A percentile compares a stretch with the other conserved stretches of the same genome.
phyloP scores from a whole-genome alignment of 2,329 filamentous ascomycete genomes.

The Westerdykella aurantiaca region DNA sequence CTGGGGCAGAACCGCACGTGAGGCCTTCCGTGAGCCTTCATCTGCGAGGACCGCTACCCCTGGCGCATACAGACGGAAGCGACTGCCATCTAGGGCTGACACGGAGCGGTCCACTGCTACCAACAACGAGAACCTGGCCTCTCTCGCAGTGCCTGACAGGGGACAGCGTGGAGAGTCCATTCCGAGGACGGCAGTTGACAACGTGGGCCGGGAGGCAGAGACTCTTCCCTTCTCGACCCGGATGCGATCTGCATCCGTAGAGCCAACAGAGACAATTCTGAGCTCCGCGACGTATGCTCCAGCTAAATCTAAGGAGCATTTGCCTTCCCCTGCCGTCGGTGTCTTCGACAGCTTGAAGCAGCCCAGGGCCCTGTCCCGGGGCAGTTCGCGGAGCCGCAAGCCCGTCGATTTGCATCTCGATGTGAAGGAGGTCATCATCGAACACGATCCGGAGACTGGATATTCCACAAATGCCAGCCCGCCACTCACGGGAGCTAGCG shows the following conservation, averaged over 20 bases:
- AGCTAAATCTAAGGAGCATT: constrained; percentile 21
- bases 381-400: constrained; percentile 72
- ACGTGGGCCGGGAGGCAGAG: constrained; percentile 39
- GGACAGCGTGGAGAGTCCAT: constrained; percentile 27
- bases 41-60: constrained; percentile 49
- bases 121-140: constrained; percentile 30
- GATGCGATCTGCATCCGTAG: constrained; percentile 31
- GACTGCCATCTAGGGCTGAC: constrained; percentile 50
- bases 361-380: constrained; percentile 56
- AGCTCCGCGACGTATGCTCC: constrained; percentile 33
- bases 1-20: constrained; percentile 35
- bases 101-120: constrained; percentile 23
- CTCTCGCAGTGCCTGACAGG: constrained; percentile 32
- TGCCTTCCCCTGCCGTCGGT: constrained; percentile 64
- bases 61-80: constrained; percentile 63
- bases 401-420: constrained; percentile 59
- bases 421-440: constrained; percentile 41
- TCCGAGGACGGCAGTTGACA: constrained; percentile 34
- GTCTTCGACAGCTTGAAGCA: constrained; percentile 59
- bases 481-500: constrained; percentile 44
- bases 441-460: constrained; percentile 24
- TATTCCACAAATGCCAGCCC: constrained; percentile 51
- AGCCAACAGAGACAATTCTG: constrained; percentile 51
- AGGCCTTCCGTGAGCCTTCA: constrained; percentile 39
- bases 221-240: constrained; percentile 33